Evolutionary conservation across 176 grass and related monocot species (phyloP).

Genomic region (Phragmites australis): DNA sequence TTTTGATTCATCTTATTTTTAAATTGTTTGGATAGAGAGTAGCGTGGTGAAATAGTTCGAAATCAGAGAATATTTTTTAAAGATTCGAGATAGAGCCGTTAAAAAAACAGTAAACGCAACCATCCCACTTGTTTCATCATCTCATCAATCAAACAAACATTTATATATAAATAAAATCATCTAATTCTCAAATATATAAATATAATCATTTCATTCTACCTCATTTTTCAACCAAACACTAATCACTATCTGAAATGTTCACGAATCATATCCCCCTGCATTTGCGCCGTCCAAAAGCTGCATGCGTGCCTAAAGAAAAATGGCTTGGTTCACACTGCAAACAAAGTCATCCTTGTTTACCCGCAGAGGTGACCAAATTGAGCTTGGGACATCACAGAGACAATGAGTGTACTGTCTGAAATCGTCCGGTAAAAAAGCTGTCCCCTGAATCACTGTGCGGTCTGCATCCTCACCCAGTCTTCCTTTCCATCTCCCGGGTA

Average conservation of each 20-base stretch:
- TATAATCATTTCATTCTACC: too few relatives aligned
- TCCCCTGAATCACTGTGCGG: conserved; percentile 22
- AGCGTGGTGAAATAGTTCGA: too few relatives aligned
- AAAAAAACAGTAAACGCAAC: too few relatives aligned
- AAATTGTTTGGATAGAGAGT: too few relatives aligned
- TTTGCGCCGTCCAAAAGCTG: conserved; percentile 19
- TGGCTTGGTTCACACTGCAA: conserved; percentile 36
- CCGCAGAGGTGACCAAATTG: background rate
- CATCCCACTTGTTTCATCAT: too few relatives aligned
- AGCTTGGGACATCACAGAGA: conserved; percentile 19
- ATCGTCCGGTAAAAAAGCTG: background rate
- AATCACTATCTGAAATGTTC: conserved; percentile 27
- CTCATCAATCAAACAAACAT: too few relatives aligned
- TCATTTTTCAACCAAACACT: too few relatives aligned
- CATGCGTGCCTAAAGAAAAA: background rate
- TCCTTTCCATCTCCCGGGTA: background rate
- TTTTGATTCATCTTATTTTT: too few relatives aligned
- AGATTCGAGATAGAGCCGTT: too few relatives aligned
- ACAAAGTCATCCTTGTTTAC: background rate
- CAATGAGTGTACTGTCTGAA: background rate
- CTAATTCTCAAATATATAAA: too few relatives aligned
- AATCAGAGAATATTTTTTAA: too few relatives aligned
- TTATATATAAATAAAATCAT: too few relatives aligned
- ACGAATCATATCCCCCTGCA: background rate
- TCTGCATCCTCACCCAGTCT: background rate